Evolutionary conservation across 2,329 filamentous ascomycete genomes (phyloP).

Genomic region (Ophiostoma piceae): DNA sequence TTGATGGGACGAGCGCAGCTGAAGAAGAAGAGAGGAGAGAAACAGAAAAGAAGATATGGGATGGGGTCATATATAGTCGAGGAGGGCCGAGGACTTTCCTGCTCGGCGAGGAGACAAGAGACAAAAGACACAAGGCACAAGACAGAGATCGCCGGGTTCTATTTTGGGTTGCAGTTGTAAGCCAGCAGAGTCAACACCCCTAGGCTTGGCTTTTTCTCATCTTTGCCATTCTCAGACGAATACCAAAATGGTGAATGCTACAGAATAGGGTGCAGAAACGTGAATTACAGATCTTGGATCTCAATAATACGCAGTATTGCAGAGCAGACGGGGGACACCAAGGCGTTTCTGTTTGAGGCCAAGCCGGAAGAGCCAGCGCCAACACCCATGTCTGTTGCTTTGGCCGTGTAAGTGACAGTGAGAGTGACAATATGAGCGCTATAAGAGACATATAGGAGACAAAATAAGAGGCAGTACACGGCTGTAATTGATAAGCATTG

Average conservation of each 20-base stretch:
- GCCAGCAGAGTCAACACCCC: background rate
- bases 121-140: background rate
- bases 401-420: background rate
- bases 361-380: slow-evolving; percentile 12
- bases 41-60: slow-evolving; percentile 1
- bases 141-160: background rate
- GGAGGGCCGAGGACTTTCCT: background rate
- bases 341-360: slow-evolving; percentile 14
- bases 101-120: background rate
- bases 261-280: background rate
- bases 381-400: background rate
- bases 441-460: background rate
- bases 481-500: background rate
- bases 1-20: slow-evolving; percentile 23
- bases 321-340: background rate
- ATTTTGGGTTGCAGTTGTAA: background rate
- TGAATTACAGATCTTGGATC: background rate
- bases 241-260: background rate
- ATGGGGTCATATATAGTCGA: slow-evolving; percentile 6
- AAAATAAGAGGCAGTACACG: background rate
- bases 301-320: background rate
- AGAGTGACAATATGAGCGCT: too few species aligned
- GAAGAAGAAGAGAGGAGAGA: slow-evolving; percentile 14
- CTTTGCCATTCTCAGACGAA: slow-evolving; percentile 2
- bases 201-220: slow-evolving; percentile 4